phyloP scores from a whole-genome alignment of 805 yeast genomes.

The Lipomyces yamadae region DNA sequence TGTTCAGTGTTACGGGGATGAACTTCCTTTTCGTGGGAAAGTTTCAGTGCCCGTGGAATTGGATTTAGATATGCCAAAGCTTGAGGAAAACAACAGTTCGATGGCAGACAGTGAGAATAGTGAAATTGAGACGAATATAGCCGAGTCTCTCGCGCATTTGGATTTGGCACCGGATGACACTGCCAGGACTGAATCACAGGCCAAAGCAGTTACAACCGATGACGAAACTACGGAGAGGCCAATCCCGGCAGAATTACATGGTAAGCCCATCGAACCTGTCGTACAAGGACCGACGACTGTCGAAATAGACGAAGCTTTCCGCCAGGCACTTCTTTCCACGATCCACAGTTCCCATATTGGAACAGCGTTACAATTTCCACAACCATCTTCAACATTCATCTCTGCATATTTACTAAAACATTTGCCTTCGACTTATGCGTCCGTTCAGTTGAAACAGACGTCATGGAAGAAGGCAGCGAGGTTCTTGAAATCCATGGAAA shows the following conservation, averaged over 20 bases:
- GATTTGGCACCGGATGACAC: not conserved
- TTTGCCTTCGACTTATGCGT: constrained; percentile 55
- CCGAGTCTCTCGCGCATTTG: not conserved
- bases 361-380: constrained; percentile 58
- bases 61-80: constrained; percentile 39
- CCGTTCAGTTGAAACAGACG: constrained; percentile 67
- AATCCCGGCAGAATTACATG: not conserved
- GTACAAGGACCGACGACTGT: constrained; percentile 40
- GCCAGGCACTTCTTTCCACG: constrained; percentile 71
- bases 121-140: constrained; percentile 12
- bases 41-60: constrained; percentile 51
- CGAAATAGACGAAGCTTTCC: constrained; percentile 76
- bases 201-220: not conserved
- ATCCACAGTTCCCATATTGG: constrained; percentile 54
- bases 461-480: constrained; percentile 90
- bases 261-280: not conserved
- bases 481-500: constrained; percentile 85
- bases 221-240: not conserved
- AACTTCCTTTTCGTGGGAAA: constrained; percentile 54
- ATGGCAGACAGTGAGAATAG: constrained; percentile 30
- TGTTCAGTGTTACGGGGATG: constrained; percentile 71
- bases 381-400: constrained; percentile 75
- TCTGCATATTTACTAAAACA: constrained; percentile 69
- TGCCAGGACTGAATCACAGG: not conserved
- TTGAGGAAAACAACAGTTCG: constrained; percentile 24